Evolutionary conservation across 768 basidiomycete genomes (phyloP).

Genomic region (Chiua virens): DNA sequence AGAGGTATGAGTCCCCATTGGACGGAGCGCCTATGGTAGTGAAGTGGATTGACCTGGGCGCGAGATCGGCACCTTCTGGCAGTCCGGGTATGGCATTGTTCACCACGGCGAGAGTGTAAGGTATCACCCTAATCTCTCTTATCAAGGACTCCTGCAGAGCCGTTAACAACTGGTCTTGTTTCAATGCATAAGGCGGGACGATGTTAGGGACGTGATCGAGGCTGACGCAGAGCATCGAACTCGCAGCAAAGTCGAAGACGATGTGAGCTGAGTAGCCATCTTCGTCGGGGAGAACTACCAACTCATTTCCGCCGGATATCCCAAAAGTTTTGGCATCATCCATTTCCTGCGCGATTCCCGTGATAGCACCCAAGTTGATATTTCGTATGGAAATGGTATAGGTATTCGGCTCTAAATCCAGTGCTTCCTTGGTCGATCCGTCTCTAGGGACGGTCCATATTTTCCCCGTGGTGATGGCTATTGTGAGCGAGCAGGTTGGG

Average conservation of each 20-base stretch:
- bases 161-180: not conserved
- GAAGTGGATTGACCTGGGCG: not conserved
- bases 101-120: constrained; percentile 1
- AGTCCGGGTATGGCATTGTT: constrained; percentile 1
- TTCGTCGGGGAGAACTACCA: not conserved
- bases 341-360: not conserved
- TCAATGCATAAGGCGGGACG: not conserved
- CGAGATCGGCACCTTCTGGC: not conserved
- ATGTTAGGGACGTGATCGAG: not conserved
- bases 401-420: not conserved
- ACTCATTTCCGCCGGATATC: not conserved
- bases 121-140: not conserved
- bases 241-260: not conserved
- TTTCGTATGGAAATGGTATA: not conserved
- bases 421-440: not conserved
- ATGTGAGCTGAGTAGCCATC: not conserved
- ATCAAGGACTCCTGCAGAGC: not conserved
- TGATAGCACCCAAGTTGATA: not conserved
- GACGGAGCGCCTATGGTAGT: not conserved
- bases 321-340: not conserved
- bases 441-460: not conserved
- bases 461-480: not conserved
- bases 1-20: not conserved
- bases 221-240: not conserved
- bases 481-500: not conserved